Evolutionary conservation across 176 grass and related monocot species (phyloP), one percentile per base, ranked within the genome.

Genomic region (Puccinellia tenuiflora): DNA sequence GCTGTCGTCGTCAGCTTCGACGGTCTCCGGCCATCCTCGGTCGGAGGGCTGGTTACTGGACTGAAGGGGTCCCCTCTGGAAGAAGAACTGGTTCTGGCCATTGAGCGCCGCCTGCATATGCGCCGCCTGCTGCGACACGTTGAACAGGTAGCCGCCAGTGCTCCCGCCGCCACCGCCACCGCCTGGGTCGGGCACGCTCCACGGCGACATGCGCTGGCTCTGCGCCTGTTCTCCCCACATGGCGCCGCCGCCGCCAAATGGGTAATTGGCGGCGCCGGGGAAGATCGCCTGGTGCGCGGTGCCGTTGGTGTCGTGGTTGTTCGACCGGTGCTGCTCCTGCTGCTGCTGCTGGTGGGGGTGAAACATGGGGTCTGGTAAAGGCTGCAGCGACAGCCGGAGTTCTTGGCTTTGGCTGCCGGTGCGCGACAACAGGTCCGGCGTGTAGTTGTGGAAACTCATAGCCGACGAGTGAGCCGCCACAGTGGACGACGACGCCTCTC

Each of bases 61-160:
- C 95, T 98, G 95, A 98, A 98, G 95, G 95, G 95, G 88, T 90
- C 88, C 95, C 95, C 92, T 95, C 92, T 90, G 92, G 85, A 91
- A 83, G 61, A 91, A 97, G 86, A 95, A 85, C 86, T 91, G 95
- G 90, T 76, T 81, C 40, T 89, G 90, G 57, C 82, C 86, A 53
- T 84, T 83, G 13, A 92, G 73, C 73, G 91, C 88, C 40, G 90
- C 75, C 69, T 94, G 91, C 94, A 90, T 91, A 82, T 90, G 79
- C 73, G 72, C 81, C 20, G 88, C 84, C 81, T 90, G 95, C 85
- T 83, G 88, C 43, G 92, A 88, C 86, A 88, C 83, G 84, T 85
- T 89, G 80, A 91, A 98, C 77, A 83, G 6, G 87, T 88, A 98
- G 62, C 84, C 86, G 56, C 86, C 84, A 11, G 69, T 38, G 72